Base-by-base conservation (phyloP, 768 basidiomycete species). In the Flagelloscypha sp. region DNA sequence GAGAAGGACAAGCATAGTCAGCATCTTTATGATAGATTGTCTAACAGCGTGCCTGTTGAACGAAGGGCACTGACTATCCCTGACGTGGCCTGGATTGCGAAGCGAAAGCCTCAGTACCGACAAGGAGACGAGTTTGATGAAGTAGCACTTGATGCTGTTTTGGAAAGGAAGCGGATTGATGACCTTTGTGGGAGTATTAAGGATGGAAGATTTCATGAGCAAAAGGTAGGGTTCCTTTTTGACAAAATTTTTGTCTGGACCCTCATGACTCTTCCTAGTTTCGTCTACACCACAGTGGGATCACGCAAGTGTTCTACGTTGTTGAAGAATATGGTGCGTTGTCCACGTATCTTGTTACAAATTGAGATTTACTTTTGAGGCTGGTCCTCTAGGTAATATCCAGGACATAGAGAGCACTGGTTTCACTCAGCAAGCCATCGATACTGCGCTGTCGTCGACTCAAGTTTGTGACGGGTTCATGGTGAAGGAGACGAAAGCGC, bases 381-480 rank as follows among this genome's bases (percentile, higher is more conserved):
- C 24, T 16, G 32, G 18, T 33, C 18, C 24, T 15, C 25, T 29
- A 16, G 23, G 19, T 31, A 4, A 27, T n/a, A 27, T 17, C 13
- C 11, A 31, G 10, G 33, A 52, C 30, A 38, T 16, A 27, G 41
- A 35, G 19, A 12, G 19, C n/a, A n/a, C n/a, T n/a, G n/a, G n/a
- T n/a, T n/a, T n/a, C n/a, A n/a, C n/a, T n/a, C n/a, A n/a, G n/a
- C n/a, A 1, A 46, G 33, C 30, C 23, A 61, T 68, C 31, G 57
- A 54, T 33, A 70, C 68, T 0, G 62, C 64, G 25, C 52, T 66
- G 35, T 68, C 66, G 6, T 62, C 62, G 11, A 62, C 66, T 3
- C 61, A 64, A 38, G 54, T 65, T 3, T 55, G 62, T 21, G 63
- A 65, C 41, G 53, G 58, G 5, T 68, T 68, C 46, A 56, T 60